A percentile compares a stretch with the other conserved stretches of the same genome.
These are phyloP conservation scores for Dendryphion nanum DNA, from an alignment of 2,329 filamentous ascomycete genomes.

Conservation along the genomic window DNA sequence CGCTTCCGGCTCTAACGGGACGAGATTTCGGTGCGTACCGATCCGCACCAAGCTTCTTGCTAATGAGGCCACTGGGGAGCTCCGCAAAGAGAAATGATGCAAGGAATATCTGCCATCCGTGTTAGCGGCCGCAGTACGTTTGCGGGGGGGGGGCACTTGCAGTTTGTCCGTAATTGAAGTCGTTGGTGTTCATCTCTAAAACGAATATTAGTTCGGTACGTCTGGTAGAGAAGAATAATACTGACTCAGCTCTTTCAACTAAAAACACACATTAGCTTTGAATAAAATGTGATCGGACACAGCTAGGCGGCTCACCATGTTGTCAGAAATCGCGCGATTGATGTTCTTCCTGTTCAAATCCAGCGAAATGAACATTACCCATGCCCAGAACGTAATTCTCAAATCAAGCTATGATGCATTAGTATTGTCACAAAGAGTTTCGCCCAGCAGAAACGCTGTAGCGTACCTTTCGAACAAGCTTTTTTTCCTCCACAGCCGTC, in stretches of 20 bases:
- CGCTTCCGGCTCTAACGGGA: too few species aligned
- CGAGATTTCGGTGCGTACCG: slow-evolving; percentile 22
- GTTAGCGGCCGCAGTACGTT: too few species aligned
- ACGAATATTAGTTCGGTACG: not conserved
- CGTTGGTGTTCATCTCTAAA: slow-evolving; percentile 19
- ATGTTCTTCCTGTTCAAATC: slow-evolving; percentile 51
- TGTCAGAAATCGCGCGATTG: slow-evolving; percentile 41
- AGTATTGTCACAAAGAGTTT: not conserved
- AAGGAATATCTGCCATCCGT: too few species aligned
- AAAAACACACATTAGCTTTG: too few species aligned
- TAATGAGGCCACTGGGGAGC: slow-evolving; percentile 51
- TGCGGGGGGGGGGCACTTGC: too few species aligned
- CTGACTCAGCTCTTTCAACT: slow-evolving; percentile 26
- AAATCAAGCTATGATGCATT: slow-evolving; percentile 20
- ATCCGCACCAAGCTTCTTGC: slow-evolving; percentile 53
- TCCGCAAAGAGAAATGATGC: slow-evolving; percentile 50
- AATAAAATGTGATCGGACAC: not conserved
- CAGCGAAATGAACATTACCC: slow-evolving; percentile 51
- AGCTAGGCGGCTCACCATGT: slow-evolving; percentile 10
- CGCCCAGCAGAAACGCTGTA: slow-evolving; percentile 7
- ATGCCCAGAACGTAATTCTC: slow-evolving; percentile 33
- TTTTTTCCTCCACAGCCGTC: slow-evolving; percentile 48
- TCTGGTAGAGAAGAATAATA: too few species aligned
- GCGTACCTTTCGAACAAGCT: slow-evolving; percentile 45
- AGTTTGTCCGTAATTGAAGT: slow-evolving; percentile 35